These are phyloP conservation scores for Aaosphaeria pasadenensis DNA, from an alignment of 2,329 filamentous ascomycete genomes.

Conservation along the genomic window DNA sequence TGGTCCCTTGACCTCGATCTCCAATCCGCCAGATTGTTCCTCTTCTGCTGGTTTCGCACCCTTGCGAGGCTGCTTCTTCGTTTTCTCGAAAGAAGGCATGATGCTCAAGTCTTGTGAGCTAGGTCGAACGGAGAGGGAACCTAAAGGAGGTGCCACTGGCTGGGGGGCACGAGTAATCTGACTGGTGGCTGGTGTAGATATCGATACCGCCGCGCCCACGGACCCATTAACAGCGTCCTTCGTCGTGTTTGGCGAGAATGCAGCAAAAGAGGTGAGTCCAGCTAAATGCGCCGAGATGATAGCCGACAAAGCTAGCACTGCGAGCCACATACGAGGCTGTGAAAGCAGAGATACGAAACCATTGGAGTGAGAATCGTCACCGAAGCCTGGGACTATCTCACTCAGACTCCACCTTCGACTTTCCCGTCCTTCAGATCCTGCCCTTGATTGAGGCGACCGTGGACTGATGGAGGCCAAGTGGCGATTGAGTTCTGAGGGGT, in stretches of 20 bases:
- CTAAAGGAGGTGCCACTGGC: no score
- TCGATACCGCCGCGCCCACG: background rate
- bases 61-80: background rate
- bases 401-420: background rate
- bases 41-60: background rate
- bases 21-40: conserved; percentile 43
- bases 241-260: background rate
- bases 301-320: background rate
- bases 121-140: background rate
- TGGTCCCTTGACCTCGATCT: conserved; percentile 54
- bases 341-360: background rate
- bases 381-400: background rate
- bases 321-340: background rate
- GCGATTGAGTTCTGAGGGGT: conserved; percentile 36
- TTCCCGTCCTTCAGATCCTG: background rate
- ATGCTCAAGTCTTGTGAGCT: background rate
- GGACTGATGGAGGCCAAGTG: conserved; percentile 31
- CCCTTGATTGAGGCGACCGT: background rate
- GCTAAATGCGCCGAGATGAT: background rate
- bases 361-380: background rate
- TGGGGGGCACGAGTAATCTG: no score
- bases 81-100: background rate
- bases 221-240: background rate
- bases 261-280: background rate
- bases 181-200: background rate